Conservation (phyloP, 1,284 basidiomycete species). For the Austroboletus niveus region DNA sequence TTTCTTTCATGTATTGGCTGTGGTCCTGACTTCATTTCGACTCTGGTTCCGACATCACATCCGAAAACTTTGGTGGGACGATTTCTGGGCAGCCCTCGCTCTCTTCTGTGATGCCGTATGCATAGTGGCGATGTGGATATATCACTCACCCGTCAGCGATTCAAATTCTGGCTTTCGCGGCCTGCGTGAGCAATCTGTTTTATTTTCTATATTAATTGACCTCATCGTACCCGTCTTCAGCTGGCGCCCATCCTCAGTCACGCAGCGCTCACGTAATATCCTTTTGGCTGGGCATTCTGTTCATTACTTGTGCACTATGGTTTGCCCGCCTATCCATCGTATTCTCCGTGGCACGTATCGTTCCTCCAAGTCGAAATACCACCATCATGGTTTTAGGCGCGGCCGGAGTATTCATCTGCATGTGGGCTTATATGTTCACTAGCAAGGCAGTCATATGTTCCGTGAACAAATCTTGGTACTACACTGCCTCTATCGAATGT, state of each 20-base stretch:
- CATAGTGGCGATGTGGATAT: slow-evolving; percentile 13
- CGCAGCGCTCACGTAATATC: slow-evolving; percentile 18
- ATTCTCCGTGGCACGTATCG: slow-evolving; percentile 26
- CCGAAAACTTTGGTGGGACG: slow-evolving; percentile 30
- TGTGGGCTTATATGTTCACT: slow-evolving; percentile 22
- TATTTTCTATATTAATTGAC: not conserved
- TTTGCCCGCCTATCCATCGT: slow-evolving; percentile 32
- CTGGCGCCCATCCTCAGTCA: slow-evolving; percentile 13
- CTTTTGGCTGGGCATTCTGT: slow-evolving; percentile 20
- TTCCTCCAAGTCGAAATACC: slow-evolving; percentile 18
- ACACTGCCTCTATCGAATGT: slow-evolving; percentile 6
- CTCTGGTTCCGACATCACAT: slow-evolving; percentile 27
- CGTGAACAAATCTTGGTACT: slow-evolving; percentile 20
- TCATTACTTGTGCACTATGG: slow-evolving; percentile 28
- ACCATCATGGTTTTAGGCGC: not conserved
- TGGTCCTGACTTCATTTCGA: slow-evolving; percentile 24
- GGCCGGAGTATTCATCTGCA: slow-evolving; percentile 8
- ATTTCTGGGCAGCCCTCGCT: slow-evolving; percentile 26
- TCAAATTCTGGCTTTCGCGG: slow-evolving; percentile 8
- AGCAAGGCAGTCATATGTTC: slow-evolving; percentile 21
- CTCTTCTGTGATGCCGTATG: slow-evolving; percentile 15
- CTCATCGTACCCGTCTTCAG: not conserved
- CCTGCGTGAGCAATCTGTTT: slow-evolving; percentile 12
- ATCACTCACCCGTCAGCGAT: slow-evolving; percentile 15
- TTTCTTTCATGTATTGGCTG: slow-evolving; percentile 19